Percentiles rank a stretch among this genome's conserved stretches.
phyloP scores from a whole-genome alignment of 1,139 yeast species.

The Magnusiomyces suaveolens region DNA sequence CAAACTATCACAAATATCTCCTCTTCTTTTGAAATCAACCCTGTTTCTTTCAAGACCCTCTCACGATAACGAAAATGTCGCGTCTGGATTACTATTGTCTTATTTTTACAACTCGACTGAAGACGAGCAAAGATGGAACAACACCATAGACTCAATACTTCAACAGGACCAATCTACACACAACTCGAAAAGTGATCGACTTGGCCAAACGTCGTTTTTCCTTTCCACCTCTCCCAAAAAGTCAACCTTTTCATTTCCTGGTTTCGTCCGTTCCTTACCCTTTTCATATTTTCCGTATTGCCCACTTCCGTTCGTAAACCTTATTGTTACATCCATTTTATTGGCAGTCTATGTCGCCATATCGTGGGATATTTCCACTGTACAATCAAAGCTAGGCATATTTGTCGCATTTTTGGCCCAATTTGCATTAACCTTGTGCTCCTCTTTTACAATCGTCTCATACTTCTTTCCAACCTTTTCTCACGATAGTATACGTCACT shows the following conservation, averaged over 20 bases:
- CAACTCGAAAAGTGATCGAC: too few relatives aligned
- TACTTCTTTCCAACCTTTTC: conserved; percentile 28
- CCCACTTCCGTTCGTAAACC: conserved; percentile 14
- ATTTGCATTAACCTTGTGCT: conserved; percentile 37
- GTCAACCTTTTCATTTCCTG: background rate
- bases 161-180: too few relatives aligned
- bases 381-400: conserved; percentile 53
- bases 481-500: conserved; percentile 19
- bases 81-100: conserved; percentile 19
- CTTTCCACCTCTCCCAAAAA: background rate
- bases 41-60: conserved; percentile 8
- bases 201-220: conserved; percentile 4
- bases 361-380: conserved; percentile 44
- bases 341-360: conserved; percentile 34
- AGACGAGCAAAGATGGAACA: conserved; percentile 14
- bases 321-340: conserved; percentile 25
- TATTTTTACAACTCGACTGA: conserved; percentile 15
- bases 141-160: conserved; percentile 5
- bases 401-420: conserved; percentile 53
- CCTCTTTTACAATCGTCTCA: conserved; percentile 46
- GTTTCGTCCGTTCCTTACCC: background rate
- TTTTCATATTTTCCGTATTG: conserved; percentile 16
- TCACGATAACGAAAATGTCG: conserved; percentile 9
- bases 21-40: conserved; percentile 7
- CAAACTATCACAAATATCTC: background rate